phyloP scores from a whole-genome alignment of 306 rosid genomes.

The Corylus americana region DNA sequence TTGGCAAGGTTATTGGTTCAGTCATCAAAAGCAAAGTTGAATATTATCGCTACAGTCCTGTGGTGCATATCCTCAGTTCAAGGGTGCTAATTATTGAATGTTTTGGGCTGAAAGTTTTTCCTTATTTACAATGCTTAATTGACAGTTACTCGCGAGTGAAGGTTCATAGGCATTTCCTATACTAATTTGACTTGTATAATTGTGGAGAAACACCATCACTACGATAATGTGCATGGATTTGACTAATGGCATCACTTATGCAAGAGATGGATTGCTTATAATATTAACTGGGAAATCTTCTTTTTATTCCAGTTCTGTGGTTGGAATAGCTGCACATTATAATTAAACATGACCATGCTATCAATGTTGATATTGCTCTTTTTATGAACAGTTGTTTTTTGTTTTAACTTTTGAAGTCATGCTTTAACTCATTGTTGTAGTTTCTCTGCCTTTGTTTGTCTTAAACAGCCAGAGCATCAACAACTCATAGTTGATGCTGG shows the following conservation, averaged over 20 bases:
- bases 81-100: not conserved
- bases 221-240: not conserved
- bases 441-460: conserved; percentile 19
- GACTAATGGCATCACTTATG: not conserved
- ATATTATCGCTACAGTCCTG: not conserved
- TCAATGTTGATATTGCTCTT: not conserved
- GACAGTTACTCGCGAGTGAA: not conserved
- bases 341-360: not conserved
- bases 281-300: not conserved
- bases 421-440: not conserved
- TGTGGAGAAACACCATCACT: not conserved
- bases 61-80: not conserved
- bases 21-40: not conserved
- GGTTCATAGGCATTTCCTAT: not conserved
- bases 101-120: not conserved
- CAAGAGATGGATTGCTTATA: not conserved
- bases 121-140: not conserved
- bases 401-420: not conserved
- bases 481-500: conserved; percentile 60
- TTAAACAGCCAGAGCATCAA: conserved; percentile 56
- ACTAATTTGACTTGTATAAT: not conserved
- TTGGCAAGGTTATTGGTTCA: not conserved
- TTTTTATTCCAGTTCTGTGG: not conserved
- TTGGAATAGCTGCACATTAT: not conserved
- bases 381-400: not conserved